Evolutionary conservation across 306 rosid species (phyloP).

Genomic region (Cicer chorassanicum): DNA sequence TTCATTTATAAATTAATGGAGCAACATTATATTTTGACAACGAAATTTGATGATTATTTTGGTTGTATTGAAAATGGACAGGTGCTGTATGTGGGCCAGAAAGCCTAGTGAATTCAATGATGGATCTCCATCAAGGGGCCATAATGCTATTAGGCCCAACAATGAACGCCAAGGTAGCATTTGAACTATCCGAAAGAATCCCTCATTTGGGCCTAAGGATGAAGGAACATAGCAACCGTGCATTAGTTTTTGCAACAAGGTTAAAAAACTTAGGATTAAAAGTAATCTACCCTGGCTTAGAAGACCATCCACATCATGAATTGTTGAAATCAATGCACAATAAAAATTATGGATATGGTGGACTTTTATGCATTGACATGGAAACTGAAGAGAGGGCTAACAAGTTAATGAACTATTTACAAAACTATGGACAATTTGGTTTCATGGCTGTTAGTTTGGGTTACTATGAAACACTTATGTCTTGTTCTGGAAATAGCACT

Average conservation of each 20-base stretch:
- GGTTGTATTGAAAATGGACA: conserved; percentile 28
- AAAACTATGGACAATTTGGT: conserved; percentile 77
- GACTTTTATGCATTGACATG: conserved; percentile 85
- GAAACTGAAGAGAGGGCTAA: conserved; percentile 88
- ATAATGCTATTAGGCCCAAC: conserved; percentile 93
- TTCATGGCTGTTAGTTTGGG: conserved; percentile 94
- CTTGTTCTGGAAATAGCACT: conserved; percentile 89
- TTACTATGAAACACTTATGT: conserved; percentile 91
- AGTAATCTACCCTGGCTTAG: conserved; percentile 86
- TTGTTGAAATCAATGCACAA: conserved; percentile 64
- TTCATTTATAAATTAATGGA: no score
- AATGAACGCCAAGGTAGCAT: conserved; percentile 91
- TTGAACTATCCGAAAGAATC: conserved; percentile 82
- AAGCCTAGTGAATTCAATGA: conserved; percentile 81
- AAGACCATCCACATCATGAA: conserved; percentile 73
- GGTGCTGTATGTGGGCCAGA: conserved; percentile 90
- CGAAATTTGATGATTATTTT: background rate
- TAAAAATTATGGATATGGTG: conserved; percentile 80
- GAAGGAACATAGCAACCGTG: conserved; percentile 80
- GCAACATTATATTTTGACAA: background rate
- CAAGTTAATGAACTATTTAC: conserved; percentile 65
- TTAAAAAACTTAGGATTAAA: conserved; percentile 65
- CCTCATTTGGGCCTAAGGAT: conserved; percentile 79
- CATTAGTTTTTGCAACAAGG: conserved; percentile 63
- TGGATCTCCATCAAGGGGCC: conserved; percentile 92